phyloP scores from a whole-genome alignment of 768 basidiomycete genomes.

The Hypsizygus marmoreus region DNA sequence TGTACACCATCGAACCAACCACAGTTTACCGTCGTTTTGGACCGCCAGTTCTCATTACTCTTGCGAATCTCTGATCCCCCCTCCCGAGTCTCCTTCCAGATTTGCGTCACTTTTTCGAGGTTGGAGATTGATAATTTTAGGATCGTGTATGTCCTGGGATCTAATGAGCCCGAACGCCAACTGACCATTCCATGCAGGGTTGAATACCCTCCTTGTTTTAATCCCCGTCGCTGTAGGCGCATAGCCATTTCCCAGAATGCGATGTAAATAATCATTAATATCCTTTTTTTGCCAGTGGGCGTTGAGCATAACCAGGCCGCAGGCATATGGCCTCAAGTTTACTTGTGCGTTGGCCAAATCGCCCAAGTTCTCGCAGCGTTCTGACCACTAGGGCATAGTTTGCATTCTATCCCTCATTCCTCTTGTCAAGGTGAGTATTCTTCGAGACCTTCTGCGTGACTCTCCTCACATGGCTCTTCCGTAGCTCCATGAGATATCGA shows the following conservation, averaged over 20 bases:
- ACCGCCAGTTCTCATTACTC: conserved; percentile 15
- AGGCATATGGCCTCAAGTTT: conserved; percentile 59
- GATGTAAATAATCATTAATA: no score
- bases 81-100: neutral
- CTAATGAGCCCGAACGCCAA: neutral
- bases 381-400: conserved; percentile 36
- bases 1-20: conserved; percentile 5
- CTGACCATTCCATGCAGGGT: conserved; percentile 44
- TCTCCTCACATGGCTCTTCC: neutral
- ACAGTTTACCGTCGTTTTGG: conserved; percentile 14
- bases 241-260: no score
- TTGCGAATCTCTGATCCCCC: conserved; percentile 2
- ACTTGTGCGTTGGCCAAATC: conserved; percentile 39
- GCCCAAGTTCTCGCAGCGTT: neutral
- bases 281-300: conserved; percentile 59
- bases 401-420: conserved; percentile 75
- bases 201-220: conserved; percentile 66
- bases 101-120: conserved; percentile 32
- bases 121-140: conserved; percentile 54
- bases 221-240: conserved; percentile 68
- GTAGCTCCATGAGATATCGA: conserved; percentile 78
- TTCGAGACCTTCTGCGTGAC: neutral
- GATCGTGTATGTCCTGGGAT: conserved; percentile 50
- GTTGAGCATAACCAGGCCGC: conserved; percentile 46
- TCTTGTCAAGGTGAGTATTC: conserved; percentile 61